These are phyloP conservation scores for Gossypium laxum DNA, from an alignment of 441 rosid genomes.

Conservation along the genomic window DNA sequence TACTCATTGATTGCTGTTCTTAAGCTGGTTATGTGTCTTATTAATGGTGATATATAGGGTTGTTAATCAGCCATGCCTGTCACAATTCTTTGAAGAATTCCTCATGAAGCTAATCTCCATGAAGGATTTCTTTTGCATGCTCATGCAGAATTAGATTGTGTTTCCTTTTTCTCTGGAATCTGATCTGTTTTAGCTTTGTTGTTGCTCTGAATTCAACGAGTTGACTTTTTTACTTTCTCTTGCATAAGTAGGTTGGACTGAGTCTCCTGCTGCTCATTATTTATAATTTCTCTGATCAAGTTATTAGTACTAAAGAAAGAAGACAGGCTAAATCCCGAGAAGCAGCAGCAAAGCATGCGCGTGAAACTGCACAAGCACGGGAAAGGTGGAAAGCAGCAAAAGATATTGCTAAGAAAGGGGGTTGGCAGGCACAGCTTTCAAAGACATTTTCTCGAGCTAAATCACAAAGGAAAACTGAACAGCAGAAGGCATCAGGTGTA, in stretches of 20 bases:
- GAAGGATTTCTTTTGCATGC: not conserved
- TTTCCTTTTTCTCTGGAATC: not conserved
- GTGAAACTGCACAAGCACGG: slow-evolving; percentile 58
- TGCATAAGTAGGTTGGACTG: slow-evolving; percentile 37
- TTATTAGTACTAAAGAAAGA: slow-evolving; percentile 45
- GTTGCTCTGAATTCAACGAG: not conserved
- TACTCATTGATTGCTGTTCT: not conserved
- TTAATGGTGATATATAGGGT: not conserved
- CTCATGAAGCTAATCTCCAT: not conserved
- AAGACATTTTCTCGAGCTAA: slow-evolving; percentile 49
- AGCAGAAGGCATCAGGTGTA: slow-evolving; percentile 10
- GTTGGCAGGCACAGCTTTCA: slow-evolving; percentile 43
- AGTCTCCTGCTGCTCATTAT: slow-evolving; percentile 42
- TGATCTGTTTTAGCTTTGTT: not conserved
- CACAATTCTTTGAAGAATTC: not conserved
- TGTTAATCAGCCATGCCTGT: not conserved
- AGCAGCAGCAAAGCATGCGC: slow-evolving; percentile 55
- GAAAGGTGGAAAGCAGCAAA: slow-evolving; percentile 58
- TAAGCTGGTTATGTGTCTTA: not conserved
- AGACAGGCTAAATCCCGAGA: slow-evolving; percentile 50
- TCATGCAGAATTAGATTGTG: not conserved
- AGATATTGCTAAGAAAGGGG: slow-evolving; percentile 39
- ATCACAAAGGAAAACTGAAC: slow-evolving; percentile 22
- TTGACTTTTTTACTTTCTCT: slow-evolving; percentile 9
- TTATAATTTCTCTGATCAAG: slow-evolving; percentile 65